Conservation (phyloP, 371 early-diverging fungal genomes). For the Syncephalastrum sp. region DNA sequence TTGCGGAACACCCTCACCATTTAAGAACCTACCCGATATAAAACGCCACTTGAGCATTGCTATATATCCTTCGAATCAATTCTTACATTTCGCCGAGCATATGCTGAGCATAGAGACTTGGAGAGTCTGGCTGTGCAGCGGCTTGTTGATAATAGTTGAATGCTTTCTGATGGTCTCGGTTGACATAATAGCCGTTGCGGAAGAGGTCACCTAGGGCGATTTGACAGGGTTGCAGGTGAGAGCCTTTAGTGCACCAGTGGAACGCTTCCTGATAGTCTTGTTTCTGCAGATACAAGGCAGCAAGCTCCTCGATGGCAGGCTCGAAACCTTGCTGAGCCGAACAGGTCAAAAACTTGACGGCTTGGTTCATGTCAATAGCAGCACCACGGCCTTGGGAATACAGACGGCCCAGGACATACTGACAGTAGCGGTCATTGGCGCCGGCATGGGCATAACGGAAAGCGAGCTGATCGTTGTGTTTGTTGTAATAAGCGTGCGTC, state of each 20-base stretch:
- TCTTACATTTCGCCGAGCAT: slow-evolving; percentile 53
- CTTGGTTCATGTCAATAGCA: slow-evolving; percentile 20
- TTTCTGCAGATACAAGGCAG: slow-evolving; percentile 28
- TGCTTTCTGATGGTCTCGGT: slow-evolving; percentile 37
- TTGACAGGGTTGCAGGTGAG: slow-evolving; percentile 38
- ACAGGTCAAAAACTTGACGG: slow-evolving; percentile 31
- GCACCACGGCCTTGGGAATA: slow-evolving; percentile 28
- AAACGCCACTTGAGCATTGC: neutral
- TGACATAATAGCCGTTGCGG: slow-evolving; percentile 36
- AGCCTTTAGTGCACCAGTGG: slow-evolving; percentile 24
- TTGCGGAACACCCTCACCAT: slow-evolving; percentile 48
- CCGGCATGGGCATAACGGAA: slow-evolving; percentile 37
- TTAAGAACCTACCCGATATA: slow-evolving; percentile 30
- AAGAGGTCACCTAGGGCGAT: slow-evolving; percentile 45
- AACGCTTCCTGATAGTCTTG: slow-evolving; percentile 33
- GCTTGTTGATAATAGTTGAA: slow-evolving; percentile 45
- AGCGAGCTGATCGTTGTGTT: slow-evolving; percentile 22
- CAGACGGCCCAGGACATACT: slow-evolving; percentile 41
- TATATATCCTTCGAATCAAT: neutral
- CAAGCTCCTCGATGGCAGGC: slow-evolving; percentile 40
- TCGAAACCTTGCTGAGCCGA: slow-evolving; percentile 45
- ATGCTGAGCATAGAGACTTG: slow-evolving; percentile 43
- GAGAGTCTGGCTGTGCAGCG: slow-evolving; percentile 39
- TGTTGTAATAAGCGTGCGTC: slow-evolving; percentile 38
- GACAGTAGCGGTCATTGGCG: slow-evolving; percentile 44